Conservation (phyloP, 2,329 filamentous ascomycete species). For the Sarocladium kiliense region DNA sequence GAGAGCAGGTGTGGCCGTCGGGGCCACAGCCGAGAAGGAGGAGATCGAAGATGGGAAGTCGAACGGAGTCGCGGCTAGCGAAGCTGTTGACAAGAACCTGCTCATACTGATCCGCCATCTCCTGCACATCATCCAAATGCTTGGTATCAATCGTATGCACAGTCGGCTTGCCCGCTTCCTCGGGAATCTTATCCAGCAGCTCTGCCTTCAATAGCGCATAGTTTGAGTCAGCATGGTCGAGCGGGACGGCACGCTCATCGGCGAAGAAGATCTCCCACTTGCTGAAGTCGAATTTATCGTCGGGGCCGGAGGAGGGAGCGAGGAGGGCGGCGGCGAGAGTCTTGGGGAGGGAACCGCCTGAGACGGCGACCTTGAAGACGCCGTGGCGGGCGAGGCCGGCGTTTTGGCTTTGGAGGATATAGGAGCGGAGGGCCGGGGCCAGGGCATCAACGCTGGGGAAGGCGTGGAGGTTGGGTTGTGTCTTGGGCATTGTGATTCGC, state of each 20-base stretch:
- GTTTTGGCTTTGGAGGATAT: slow-evolving; percentile 77
- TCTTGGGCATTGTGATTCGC: slow-evolving; percentile 50
- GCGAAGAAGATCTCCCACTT: slow-evolving; percentile 99
- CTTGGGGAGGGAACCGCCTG: slow-evolving; percentile 87
- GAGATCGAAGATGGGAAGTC: slow-evolving; percentile 90
- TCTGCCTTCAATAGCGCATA: slow-evolving; percentile 84
- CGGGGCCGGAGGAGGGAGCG: slow-evolving; percentile 37
- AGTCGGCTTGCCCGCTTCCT: slow-evolving; percentile 55
- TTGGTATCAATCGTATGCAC: slow-evolving; percentile 71
- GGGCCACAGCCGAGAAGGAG: slow-evolving; percentile 90
- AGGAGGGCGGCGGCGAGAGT: slow-evolving; percentile 83
- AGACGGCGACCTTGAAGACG: slow-evolving; percentile 86
- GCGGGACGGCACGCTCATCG: slow-evolving; percentile 90
- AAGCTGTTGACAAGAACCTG: slow-evolving; percentile 80
- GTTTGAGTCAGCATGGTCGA: slow-evolving; percentile 91
- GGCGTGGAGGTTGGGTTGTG: slow-evolving; percentile 69
- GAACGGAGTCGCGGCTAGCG: slow-evolving; percentile 88
- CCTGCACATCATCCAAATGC: slow-evolving; percentile 72
- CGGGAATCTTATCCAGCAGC: slow-evolving; percentile 81
- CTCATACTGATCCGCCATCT: slow-evolving; percentile 92
- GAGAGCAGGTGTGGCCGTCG: slow-evolving; percentile 93
- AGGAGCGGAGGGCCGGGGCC: slow-evolving; percentile 71
- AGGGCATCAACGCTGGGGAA: slow-evolving; percentile 68
- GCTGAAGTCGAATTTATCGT: slow-evolving; percentile 68
- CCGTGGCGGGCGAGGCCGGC: slow-evolving; percentile 74